Evolutionary conservation across 768 basidiomycete species (phyloP).

Genomic region (Termitomyces sp.): DNA sequence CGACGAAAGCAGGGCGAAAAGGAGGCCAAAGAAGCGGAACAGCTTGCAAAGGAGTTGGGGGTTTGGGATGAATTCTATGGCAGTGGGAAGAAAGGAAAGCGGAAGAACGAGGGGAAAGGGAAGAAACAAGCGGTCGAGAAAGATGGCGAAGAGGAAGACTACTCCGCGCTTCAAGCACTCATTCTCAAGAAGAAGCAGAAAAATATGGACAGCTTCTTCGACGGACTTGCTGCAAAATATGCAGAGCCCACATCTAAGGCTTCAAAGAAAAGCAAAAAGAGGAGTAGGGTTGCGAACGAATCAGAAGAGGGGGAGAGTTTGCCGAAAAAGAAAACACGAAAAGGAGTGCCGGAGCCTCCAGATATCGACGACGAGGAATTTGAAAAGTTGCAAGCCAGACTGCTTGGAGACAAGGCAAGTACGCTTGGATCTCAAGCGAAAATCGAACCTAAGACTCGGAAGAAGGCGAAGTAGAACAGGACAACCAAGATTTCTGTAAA

Average conservation of each 20-base stretch:
- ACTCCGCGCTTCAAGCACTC: constrained; percentile 72
- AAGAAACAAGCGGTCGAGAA: constrained; percentile 31
- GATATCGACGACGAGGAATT: constrained; percentile 70
- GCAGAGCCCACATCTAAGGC: constrained; percentile 44
- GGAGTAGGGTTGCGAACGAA: constrained; percentile 37
- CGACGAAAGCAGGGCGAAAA: constrained; percentile 71
- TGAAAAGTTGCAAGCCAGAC: constrained; percentile 52
- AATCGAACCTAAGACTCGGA: constrained; percentile 22
- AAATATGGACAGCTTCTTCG: constrained; percentile 69
- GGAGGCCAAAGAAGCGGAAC: constrained; percentile 84
- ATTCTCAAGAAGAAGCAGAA: constrained; percentile 73
- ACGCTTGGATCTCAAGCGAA: constrained; percentile 19
- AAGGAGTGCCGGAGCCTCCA: constrained; percentile 35
- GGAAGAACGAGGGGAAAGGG: constrained; percentile 51
- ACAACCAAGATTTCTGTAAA: not conserved
- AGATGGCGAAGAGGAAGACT: constrained; percentile 53
- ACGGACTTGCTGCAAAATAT: constrained; percentile 74
- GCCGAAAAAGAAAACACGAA: constrained; percentile 48
- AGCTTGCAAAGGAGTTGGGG: constrained; percentile 79
- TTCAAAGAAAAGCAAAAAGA: constrained; percentile 55
- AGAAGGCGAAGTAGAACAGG: constrained; percentile 26
- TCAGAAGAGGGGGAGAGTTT: constrained; percentile 40
- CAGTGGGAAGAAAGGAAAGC: constrained; percentile 60
- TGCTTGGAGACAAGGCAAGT: constrained; percentile 42
- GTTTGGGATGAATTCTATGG: constrained; percentile 96